Evolutionary conservation across 75 land plant species (phyloP), one percentile per base, ranked within the genome.

Genomic region (Sequoiadendron giganteum): DNA sequence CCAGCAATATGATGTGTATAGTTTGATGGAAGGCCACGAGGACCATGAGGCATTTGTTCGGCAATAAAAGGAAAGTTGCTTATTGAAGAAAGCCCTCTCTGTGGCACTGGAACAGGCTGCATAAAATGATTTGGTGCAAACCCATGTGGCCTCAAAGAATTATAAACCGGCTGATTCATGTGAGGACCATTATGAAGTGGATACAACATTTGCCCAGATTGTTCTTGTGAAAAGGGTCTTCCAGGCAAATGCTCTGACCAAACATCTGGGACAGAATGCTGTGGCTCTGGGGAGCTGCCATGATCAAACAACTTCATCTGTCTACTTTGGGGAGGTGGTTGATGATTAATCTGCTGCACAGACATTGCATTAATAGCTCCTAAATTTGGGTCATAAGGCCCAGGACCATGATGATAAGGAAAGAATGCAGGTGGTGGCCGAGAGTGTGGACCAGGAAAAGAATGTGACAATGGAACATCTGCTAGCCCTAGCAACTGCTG

Each of bases 261-360:
- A 34, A 19, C 9, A 5, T 56, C 86, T 1, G 86, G 38, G 16
- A 11, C 39, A 55, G 86, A n/a, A 85, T 85, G 68, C 10, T 54
- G 65, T 54, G 42, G 68, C 39, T 85, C 86, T 54, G 38, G 28
- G 42, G 86, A 56, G 68, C 52, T 56, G 21, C 68, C 86, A 7
- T 85, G 86, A 85, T 85, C 86, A 85, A 85, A 85, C 42, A 56
- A 56, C 68, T 85, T 85, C 56, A 84, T 15, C 32, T 85, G 86
- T 38, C 65, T 47, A 18, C 5, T 55, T 85, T 85, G 58, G 56
- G 42, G 86, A 34, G 42, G 39, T 56, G 56, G 86, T 25, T 52
- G 86, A 14, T 54, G 58, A 85, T 85, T 85, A 40, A 84, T 84
- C 56, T 83, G 85, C 21, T 77, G 80, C 32, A 32, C 34, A 38